Percentiles rank a stretch among this genome's conserved stretches.
Conservation (phyloP, 495 filamentous ascomycete species). For the Lepraria neglecta region DNA sequence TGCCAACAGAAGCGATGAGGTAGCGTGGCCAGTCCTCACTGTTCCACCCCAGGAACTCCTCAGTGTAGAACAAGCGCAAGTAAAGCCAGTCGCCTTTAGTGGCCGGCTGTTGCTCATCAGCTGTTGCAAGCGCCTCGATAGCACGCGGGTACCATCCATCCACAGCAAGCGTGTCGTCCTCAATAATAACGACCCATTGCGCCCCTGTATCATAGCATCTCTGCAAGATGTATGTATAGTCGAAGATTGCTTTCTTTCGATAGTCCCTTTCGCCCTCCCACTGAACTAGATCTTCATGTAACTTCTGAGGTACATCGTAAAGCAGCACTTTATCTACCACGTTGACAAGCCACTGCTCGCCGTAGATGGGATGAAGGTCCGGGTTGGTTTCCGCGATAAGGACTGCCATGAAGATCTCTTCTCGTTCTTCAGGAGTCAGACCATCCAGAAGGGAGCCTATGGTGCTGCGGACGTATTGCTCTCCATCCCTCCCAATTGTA, state of each 20-base stretch:
- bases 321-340: conserved; percentile 40
- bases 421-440: conserved; percentile 42
- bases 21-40: conserved; percentile 45
- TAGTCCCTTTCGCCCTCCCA: conserved; percentile 32
- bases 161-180: conserved; percentile 50
- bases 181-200: conserved; percentile 46
- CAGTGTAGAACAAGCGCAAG: conserved; percentile 54
- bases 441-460: conserved; percentile 48
- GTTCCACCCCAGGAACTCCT: conserved; percentile 52
- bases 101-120: conserved; percentile 31
- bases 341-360: conserved; percentile 43
- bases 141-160: conserved; percentile 47
- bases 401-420: conserved; percentile 42
- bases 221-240: conserved; percentile 45
- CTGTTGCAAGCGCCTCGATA: conserved; percentile 35
- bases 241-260: conserved; percentile 42
- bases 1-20: conserved; percentile 32
- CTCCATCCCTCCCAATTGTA: conserved; percentile 33
- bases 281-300: conserved; percentile 23
- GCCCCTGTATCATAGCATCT: conserved; percentile 42
- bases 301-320: conserved; percentile 32
- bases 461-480: conserved; percentile 43
- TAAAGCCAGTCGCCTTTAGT: conserved; percentile 38
- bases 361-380: conserved; percentile 42
- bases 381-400: conserved; percentile 49